Evolutionary conservation across 2,329 filamentous ascomycete genomes (phyloP), one percentile per base, ranked within the genome.

Genomic region (Xylariaceae sp.): DNA sequence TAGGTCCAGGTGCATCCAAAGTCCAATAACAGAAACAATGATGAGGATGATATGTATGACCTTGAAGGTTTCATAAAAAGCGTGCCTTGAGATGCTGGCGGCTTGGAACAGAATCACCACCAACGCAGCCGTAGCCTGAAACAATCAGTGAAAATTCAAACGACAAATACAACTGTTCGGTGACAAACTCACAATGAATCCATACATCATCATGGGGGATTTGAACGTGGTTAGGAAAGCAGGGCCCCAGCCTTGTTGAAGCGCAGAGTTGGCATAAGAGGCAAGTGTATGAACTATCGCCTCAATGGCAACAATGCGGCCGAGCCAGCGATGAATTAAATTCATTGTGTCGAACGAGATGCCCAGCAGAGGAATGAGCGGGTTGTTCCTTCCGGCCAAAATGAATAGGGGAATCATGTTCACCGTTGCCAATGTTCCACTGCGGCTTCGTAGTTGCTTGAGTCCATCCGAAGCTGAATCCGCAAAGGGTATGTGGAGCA

Each of bases 311-410:
- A 88, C 86, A 55, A 91, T 88, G 37, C 88, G 83, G 62, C 88
- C 88, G 58, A 90, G 80, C 88, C 88, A 92, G 57, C 88, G 81
- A 71, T 92, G 88, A 54, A 92, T 76, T 57, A 92, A 72, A 73
- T 92, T 92, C 77, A 88, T 91, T 1, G 86, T 89, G 69, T 92
- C 88, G 69, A 91, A 92, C 3, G 86, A 88, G 59, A 92, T 84
- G 57, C 84, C 83, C 49, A 89, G 77, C 60, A 87, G 74, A 56
- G 76, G 76, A 66, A 92, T 89, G 60, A 92, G 76, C 19, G 87
- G 87, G 71, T 92, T 92, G 74, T 91, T 92, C 63, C 88, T 80
- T 40, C 85, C 84, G 44, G 87, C 86, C 68, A 91, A 76, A 47
- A 91, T 70, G 71, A 91, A 87, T 3, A 92, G 74, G 1, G 88